Percentiles rank a stretch among this genome's conserved stretches.
Conservation (phyloP, 192 early-diverging fungal genomes). For the Coemansia pectinata region DNA sequence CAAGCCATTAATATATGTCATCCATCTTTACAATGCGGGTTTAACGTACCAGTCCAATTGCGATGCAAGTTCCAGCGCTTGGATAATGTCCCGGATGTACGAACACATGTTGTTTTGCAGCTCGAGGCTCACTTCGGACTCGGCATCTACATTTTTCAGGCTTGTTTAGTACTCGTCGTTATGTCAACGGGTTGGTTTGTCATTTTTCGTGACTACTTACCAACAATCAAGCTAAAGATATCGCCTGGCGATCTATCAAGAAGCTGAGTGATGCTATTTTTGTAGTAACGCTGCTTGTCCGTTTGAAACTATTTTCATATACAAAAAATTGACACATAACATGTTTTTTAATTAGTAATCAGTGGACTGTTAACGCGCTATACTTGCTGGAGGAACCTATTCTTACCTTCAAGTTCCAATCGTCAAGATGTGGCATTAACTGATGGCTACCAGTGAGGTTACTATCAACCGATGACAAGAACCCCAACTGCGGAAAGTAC, state of each 20-base stretch:
- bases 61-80: constrained; percentile 55
- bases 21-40: not conserved
- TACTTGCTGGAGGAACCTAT: not conserved
- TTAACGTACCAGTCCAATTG: constrained; percentile 59
- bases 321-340: not conserved
- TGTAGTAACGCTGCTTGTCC: constrained; percentile 48
- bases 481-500: constrained; percentile 53
- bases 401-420: constrained; percentile 34
- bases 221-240: constrained; percentile 78
- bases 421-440: not conserved
- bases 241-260: constrained; percentile 83
- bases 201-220: constrained; percentile 30
- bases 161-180: not conserved
- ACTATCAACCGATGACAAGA: constrained; percentile 41
- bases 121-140: constrained; percentile 78
- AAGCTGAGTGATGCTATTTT: constrained; percentile 49
- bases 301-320: constrained; percentile 37
- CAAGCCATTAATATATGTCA: not conserved
- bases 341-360: not conserved
- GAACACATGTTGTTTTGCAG: constrained; percentile 67
- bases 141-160: constrained; percentile 60
- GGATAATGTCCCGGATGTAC: constrained; percentile 59
- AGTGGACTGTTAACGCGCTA: not conserved
- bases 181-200: not conserved
- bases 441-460: not conserved